phyloP scores from a whole-genome alignment of 768 basidiomycete species.

The Austroboletus eburneus region DNA sequence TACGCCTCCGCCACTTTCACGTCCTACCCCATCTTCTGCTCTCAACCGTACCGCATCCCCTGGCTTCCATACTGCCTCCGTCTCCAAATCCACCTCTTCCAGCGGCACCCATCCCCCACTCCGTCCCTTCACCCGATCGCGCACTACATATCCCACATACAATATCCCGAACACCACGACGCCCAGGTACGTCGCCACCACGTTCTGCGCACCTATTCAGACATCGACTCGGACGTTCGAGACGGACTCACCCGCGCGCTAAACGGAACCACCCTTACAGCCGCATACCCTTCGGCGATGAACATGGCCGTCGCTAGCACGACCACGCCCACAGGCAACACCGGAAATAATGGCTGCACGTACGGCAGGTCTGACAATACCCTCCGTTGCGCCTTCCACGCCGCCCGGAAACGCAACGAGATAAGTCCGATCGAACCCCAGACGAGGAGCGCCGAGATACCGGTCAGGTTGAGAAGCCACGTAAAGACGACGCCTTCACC shows the following conservation, averaged over 20 bases:
- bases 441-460: slow-evolving; percentile 62
- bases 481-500: slow-evolving; percentile 50
- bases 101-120: neutral
- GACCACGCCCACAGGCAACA: slow-evolving; percentile 49
- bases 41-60: slow-evolving; percentile 39
- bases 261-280: slow-evolving; percentile 43
- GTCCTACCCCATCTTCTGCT: slow-evolving; percentile 35
- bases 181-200: slow-evolving; percentile 54
- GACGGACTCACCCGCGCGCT: slow-evolving; percentile 33
- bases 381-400: slow-evolving; percentile 52
- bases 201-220: slow-evolving; percentile 34
- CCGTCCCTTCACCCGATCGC: slow-evolving; percentile 28
- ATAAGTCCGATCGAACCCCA: slow-evolving; percentile 59
- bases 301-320: slow-evolving; percentile 50
- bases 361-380: slow-evolving; percentile 54
- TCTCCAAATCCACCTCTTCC: slow-evolving; percentile 45
- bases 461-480: slow-evolving; percentile 61
- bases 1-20: too few relatives aligned
- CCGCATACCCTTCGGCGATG: slow-evolving; percentile 50
- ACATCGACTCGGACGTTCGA: too few relatives aligned
- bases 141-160: slow-evolving; percentile 41
- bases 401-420: slow-evolving; percentile 59
- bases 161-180: slow-evolving; percentile 43
- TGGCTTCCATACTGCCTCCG: slow-evolving; percentile 48
- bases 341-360: slow-evolving; percentile 49